Conservation (phyloP, 73 alveolate species). For the Paramecium sonneborni region DNA sequence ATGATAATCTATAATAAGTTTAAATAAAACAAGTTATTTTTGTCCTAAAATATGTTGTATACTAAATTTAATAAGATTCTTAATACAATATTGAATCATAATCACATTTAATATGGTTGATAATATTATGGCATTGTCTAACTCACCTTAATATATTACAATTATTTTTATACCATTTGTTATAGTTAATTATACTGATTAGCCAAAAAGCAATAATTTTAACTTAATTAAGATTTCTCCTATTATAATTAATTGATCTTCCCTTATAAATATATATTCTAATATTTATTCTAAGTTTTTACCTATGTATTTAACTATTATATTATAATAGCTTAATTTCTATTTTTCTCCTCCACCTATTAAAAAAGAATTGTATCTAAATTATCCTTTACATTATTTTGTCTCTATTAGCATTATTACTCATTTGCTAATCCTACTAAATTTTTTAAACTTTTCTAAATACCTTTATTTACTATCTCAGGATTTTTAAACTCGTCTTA, state of each 20-base stretch:
- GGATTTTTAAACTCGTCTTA: neutral
- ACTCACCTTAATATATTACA: neutral
- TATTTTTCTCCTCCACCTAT: neutral
- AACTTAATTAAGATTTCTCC: neutral
- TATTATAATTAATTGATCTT: neutral
- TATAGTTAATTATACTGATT: neutral
- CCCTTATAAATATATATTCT: neutral
- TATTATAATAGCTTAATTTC: neutral
- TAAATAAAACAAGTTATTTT: neutral
- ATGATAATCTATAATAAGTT: neutral
- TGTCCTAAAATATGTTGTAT: neutral
- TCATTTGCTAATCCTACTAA: neutral
- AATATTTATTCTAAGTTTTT: neutral
- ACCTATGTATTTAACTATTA: neutral
- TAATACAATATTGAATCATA: neutral
- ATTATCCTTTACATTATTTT: neutral
- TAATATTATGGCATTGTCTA: neutral
- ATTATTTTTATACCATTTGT: neutral
- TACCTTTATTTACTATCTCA: neutral
- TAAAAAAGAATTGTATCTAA: neutral
- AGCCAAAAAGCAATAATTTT: neutral
- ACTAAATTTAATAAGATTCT: neutral
- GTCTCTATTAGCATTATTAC: neutral
- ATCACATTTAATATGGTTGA: neutral
- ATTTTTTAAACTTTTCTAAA: neutral